Base-by-base conservation (phyloP, 768 basidiomycete species). In the Boletus eberwhitei region DNA sequence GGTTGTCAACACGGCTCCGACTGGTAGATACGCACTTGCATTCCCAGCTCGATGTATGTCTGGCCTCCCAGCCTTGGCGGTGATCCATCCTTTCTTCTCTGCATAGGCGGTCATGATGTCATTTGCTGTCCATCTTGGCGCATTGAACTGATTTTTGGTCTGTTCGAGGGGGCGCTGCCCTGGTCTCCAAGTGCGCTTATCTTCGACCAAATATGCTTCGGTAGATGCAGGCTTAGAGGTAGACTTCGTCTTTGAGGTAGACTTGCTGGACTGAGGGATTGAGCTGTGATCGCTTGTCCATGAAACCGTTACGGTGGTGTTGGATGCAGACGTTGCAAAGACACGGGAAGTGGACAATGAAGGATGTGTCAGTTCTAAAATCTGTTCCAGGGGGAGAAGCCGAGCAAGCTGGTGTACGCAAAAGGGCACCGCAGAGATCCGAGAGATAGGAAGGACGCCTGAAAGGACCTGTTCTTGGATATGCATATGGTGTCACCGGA, bases 1-100 rank as follows among this genome's bases (percentile, higher is more conserved):
- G 8, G 22, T 22, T 16, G 29, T 55, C 54, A 57, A 53, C 9
- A 32, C 17, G 14, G 22, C n/a, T n/a, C 3, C 2, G 32, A 21
- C 5, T 14, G 31, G 32, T 19, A 53, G n/a, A 50, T 8, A 81
- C 91, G 69, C 68, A 93, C 93, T 85, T 12, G 85, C 83, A 67
- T 95, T 95, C 32, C 93, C 95, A 4, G 95, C 91, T 39, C 95
- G 82, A 64, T 92, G 86, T 22, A 89, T 74, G 71, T 98, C 95
- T 3, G 93, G 87, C 57, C 95, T 72, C 2, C 93, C 94, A 6
- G 90, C 90, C 70, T 93, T 90, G 11, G 95, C 94, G 32, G 95
- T 98, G 39, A 94, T 71, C 86, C 87, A 93, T 19, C 90, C 87
- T 67, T 88, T 90, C 53, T 78, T 75, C 47, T 80, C 68, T 2